These are phyloP conservation scores for Annulohypoxylon stygium DNA, from an alignment of 495 filamentous ascomycete genomes.

Conservation along the genomic window DNA sequence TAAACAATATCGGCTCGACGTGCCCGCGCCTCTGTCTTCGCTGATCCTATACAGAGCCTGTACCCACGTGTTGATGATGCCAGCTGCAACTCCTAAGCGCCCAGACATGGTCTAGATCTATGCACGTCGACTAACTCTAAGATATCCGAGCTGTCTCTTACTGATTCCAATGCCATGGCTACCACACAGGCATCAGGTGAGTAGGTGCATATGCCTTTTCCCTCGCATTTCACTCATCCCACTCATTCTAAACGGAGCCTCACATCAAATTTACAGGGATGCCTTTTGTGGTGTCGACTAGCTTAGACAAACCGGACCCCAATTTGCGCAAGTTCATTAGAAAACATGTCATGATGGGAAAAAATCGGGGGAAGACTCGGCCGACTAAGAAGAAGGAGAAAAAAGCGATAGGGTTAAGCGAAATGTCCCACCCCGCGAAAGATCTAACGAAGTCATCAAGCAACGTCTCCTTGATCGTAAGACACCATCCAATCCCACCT, in stretches of 20 bases:
- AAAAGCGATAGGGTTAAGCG: neutral
- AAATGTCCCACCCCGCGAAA: neutral
- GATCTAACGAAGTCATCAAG: neutral
- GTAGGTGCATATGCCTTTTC: neutral
- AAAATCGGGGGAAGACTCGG: constrained; percentile 52
- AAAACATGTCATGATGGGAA: constrained; percentile 65
- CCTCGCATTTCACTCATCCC: neutral
- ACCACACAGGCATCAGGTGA: constrained; percentile 25
- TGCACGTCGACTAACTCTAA: neutral
- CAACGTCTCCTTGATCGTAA: neutral
- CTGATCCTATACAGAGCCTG: neutral
- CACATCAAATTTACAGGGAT: constrained; percentile 19
- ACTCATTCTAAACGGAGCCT: neutral
- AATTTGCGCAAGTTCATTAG: constrained; percentile 58
- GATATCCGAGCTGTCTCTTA: neutral
- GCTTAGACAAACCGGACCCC: constrained; percentile 47
- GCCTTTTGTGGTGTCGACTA: constrained; percentile 52
- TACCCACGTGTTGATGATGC: constrained; percentile 12
- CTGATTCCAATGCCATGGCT: neutral
- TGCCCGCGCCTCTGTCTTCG: neutral
- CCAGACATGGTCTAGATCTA: constrained; percentile 12
- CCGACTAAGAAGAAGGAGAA: constrained; percentile 15
- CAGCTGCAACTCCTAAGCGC: neutral
- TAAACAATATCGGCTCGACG: constrained; percentile 5
- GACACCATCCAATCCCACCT: constrained; percentile 13